Conservation (phyloP, 1,284 basidiomycete species). For the Moesziomyces antarcticus region DNA sequence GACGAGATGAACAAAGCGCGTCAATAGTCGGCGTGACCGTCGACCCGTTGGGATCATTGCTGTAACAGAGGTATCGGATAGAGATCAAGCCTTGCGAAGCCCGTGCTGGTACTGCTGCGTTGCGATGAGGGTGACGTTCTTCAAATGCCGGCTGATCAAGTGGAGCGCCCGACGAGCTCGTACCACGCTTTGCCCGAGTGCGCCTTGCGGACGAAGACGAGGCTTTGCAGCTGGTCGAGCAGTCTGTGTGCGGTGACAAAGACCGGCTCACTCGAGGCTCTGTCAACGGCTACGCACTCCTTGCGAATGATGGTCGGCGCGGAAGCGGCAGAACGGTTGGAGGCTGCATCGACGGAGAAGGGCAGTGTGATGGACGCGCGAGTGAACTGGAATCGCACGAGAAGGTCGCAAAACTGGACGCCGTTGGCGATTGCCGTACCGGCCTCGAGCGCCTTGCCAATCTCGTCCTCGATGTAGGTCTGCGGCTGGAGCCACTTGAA, state of each 20-base stretch:
- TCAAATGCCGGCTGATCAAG: constrained; percentile 1
- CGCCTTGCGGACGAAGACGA: constrained; percentile 29
- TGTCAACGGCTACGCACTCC: constrained; percentile 16
- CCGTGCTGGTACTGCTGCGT: neutral
- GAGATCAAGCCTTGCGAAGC: neutral
- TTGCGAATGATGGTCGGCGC: constrained; percentile 19
- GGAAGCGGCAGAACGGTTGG: neutral
- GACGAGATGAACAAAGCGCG: constrained; percentile 29
- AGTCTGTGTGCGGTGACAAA: constrained; percentile 30
- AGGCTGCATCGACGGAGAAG: constrained; percentile 10
- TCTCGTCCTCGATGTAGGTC: constrained; percentile 43
- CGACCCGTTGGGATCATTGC: neutral
- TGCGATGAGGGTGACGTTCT: neutral
- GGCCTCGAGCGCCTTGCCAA: constrained; percentile 18
- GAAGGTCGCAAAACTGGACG: constrained; percentile 22
- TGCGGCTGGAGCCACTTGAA: constrained; percentile 49
- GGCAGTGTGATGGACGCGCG: constrained; percentile 33
- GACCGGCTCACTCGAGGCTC: constrained; percentile 24
- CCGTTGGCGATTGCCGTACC: constrained; percentile 3
- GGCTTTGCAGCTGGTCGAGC: constrained; percentile 11
- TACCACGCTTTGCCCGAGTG: constrained; percentile 23
- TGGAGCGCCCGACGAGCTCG: constrained; percentile 25
- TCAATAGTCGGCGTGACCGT: constrained; percentile 9
- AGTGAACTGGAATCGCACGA: constrained; percentile 33
- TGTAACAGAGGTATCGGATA: neutral